phyloP scores from a whole-genome alignment of 192 early-diverging fungal genomes.

The Mortierella alpina region DNA sequence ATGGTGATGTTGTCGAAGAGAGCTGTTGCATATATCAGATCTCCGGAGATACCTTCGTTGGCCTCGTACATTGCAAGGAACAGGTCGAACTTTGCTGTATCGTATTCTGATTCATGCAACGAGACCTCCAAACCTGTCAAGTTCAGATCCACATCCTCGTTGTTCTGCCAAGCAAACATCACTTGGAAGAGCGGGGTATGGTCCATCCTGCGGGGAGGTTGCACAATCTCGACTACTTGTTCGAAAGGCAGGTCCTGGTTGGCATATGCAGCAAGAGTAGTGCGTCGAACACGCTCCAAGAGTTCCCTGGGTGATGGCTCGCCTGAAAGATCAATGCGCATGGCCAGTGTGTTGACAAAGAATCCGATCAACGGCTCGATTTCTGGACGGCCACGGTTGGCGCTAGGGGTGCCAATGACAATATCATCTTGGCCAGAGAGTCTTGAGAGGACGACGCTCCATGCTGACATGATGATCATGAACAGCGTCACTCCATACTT shows the following conservation, averaged over 20 bases:
- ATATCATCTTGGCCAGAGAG: constrained; percentile 16
- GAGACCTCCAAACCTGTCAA: neutral
- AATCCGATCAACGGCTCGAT: constrained; percentile 12
- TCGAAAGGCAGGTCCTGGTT: constrained; percentile 14
- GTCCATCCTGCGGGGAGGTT: constrained; percentile 1
- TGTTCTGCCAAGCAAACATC: constrained; percentile 15
- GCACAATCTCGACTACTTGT: constrained; percentile 9
- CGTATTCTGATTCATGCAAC: neutral
- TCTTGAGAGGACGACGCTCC: constrained; percentile 1
- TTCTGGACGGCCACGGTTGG: constrained; percentile 4
- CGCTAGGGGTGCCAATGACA: constrained; percentile 8
- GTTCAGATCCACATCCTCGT: neutral
- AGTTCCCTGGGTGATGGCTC: neutral
- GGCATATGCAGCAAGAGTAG: neutral
- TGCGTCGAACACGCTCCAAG: constrained; percentile 6
- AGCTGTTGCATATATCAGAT: neutral
- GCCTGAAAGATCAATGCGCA: constrained; percentile 8
- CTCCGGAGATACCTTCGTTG: neutral
- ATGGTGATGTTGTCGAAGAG: neutral
- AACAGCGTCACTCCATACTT: constrained; percentile 3
- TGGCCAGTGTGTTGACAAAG: constrained; percentile 9
- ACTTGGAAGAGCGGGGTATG: constrained; percentile 15
- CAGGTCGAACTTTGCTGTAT: constrained; percentile 8
- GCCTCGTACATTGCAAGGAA: too few species aligned
- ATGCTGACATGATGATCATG: constrained; percentile 12